A percentile compares a stretch with the other conserved stretches of the same genome.
These are phyloP conservation scores for Neonectria ditissima DNA, from an alignment of 2,329 filamentous ascomycete species.

Conservation along the genomic window DNA sequence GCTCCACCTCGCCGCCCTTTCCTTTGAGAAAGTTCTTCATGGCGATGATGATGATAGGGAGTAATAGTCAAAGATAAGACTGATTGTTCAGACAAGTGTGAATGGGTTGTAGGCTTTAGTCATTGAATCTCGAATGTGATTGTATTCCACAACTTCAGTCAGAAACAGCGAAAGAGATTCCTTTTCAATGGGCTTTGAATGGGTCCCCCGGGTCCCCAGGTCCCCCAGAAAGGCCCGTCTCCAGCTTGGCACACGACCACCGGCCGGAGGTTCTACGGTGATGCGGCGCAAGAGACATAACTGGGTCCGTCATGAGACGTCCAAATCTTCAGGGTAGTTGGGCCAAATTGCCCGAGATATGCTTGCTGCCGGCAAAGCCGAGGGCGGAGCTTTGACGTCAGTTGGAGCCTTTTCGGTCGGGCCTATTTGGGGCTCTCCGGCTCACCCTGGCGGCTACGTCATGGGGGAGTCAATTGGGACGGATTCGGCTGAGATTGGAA, in stretches of 20 bases:
- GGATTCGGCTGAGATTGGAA: background rate
- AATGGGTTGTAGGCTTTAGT: background rate
- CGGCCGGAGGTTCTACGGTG: constrained; percentile 8
- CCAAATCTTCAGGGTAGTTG: constrained; percentile 10
- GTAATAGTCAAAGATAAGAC: constrained; percentile 11
- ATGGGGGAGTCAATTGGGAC: background rate
- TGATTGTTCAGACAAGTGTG: background rate
- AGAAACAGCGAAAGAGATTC: constrained; percentile 5
- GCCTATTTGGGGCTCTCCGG: constrained; percentile 16
- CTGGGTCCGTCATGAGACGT: constrained; percentile 29
- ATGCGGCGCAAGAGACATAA: constrained; percentile 12
- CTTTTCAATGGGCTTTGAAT: background rate
- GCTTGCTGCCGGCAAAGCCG: constrained; percentile 21
- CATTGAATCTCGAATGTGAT: constrained; percentile 1
- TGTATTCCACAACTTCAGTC: background rate
- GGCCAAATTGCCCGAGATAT: constrained; percentile 4
- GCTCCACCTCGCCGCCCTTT: constrained; percentile 37
- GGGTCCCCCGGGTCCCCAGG: too few relatives aligned
- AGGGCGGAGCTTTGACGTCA: constrained; percentile 32
- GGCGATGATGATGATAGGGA: constrained; percentile 14
- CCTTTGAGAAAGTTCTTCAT: constrained; percentile 23
- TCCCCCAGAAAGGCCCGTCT: constrained; percentile 12
- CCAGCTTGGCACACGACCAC: constrained; percentile 4
- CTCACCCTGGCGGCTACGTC: constrained; percentile 17
- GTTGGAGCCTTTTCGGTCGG: constrained; percentile 21